Conservation (phyloP, 192 early-diverging fungal genomes). For the Linnemannia elongata region DNA sequence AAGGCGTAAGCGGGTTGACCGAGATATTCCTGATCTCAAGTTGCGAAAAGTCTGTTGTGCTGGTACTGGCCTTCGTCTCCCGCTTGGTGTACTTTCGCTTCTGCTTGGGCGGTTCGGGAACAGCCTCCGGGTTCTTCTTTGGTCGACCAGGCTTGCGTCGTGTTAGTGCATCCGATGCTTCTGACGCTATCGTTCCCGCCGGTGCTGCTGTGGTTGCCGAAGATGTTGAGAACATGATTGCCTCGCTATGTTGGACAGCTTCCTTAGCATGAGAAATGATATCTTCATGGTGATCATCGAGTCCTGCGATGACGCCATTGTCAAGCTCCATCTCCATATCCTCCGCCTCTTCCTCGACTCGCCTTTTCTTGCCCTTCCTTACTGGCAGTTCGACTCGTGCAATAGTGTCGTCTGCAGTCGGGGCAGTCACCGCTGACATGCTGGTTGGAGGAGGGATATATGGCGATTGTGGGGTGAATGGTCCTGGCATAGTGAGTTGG, state of each 20-base stretch:
- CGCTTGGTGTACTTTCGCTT: conserved; percentile 3
- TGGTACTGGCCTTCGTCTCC: not conserved
- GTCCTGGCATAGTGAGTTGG: not conserved
- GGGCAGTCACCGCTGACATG: not conserved
- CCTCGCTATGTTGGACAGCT: not conserved
- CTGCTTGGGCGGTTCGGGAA: not conserved
- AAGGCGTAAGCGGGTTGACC: conserved; percentile 24
- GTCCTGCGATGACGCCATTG: not conserved
- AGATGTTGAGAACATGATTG: not conserved
- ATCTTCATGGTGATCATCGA: not conserved
- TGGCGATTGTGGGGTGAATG: not conserved
- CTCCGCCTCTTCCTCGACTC: not conserved
- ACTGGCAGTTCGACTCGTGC: not conserved
- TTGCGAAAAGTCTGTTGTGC: conserved; percentile 1
- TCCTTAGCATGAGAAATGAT: not conserved
- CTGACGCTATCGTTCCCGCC: not conserved
- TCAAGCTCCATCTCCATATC: not conserved
- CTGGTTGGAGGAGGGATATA: not conserved
- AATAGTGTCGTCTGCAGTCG: conserved; percentile 4
- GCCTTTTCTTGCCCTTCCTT: conserved; percentile 1
- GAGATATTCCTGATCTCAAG: conserved; percentile 52
- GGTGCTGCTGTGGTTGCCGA: not conserved
- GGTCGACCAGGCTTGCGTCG: not conserved
- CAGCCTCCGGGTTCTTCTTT: not conserved
- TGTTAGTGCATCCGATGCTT: not conserved